Evolutionary conservation across 225 moss, liverwort and hornwort species (phyloP), one percentile per base, ranked within the genome.

Genomic region (Pseudoscleropodium purum): DNA sequence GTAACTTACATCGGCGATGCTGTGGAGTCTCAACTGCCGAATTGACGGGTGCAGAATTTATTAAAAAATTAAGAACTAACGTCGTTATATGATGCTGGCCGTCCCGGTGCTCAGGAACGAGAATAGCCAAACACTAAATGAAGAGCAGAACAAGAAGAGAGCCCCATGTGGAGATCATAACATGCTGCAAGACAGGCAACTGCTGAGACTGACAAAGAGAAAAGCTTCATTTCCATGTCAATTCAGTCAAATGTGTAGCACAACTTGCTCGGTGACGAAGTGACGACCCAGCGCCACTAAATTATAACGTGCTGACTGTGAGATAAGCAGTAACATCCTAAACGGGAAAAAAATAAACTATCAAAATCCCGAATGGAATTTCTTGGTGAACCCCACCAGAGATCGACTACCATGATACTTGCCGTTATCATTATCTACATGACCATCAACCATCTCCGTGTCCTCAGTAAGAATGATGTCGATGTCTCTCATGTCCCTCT

Each of bases 401-500:
- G 91, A 79, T 75, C 75, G 91, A 87, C 89, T 92, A 67, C 88
- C 92, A n/a, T 51, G 45, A 89, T 87, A 85, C 75, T 56, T 93
- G 63, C 90, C 85, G 62, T 67, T 52, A 59, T 89, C 90, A 29
- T 24, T 90, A 39, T 89, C 90, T 75, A 89, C 72, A 83, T 91
- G 87, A 82, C 93, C 94, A 59, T 90, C 93, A 36, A 77, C 87
- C 96, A 93, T 93, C 47, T 97, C 95, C 43, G 92, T 88, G 90
- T 93, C 94, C 84, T 96, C 95, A 49, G 95, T 91, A 12, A 93
- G 86, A 45, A 99, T 95, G 77, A 99, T 97, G 60, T 97, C 97
- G n/a, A 99, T 94, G 52, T 97, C 97, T 57, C 96, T 89, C 89
- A 91, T 93, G 79, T 97, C 98, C 56, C 96, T 89, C 85, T 96